Percentiles rank a stretch among this genome's conserved stretches.
phyloP scores from a whole-genome alignment of 768 basidiomycete species.

The Mycena maculata region DNA sequence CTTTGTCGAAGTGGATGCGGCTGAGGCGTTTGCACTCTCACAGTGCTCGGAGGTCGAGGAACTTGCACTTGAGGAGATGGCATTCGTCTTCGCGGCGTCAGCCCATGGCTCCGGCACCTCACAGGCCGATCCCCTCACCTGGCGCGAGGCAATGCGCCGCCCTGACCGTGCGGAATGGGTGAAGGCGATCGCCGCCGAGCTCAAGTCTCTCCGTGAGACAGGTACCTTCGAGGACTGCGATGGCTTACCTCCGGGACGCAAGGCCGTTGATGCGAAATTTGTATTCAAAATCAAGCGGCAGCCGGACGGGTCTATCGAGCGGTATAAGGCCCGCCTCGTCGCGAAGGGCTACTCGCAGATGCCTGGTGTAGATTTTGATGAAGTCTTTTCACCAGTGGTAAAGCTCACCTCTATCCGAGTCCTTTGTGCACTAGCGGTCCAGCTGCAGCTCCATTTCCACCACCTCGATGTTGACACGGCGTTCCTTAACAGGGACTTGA shows the following conservation, averaged over 20 bases:
- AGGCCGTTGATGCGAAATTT: slow-evolving; percentile 48
- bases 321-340: slow-evolving; percentile 35
- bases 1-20: slow-evolving; percentile 12
- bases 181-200: slow-evolving; percentile 38
- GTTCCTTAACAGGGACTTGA: slow-evolving; percentile 41
- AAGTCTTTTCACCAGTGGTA: slow-evolving; percentile 41
- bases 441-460: slow-evolving; percentile 33
- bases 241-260: slow-evolving; percentile 38
- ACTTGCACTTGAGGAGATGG: background rate
- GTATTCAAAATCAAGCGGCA: slow-evolving; percentile 53
- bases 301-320: slow-evolving; percentile 41
- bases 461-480: slow-evolving; percentile 39
- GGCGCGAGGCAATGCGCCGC: slow-evolving; percentile 34
- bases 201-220: slow-evolving; percentile 25
- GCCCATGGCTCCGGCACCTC: background rate
- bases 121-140: slow-evolving; percentile 31
- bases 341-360: slow-evolving; percentile 53
- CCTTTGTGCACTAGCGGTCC: slow-evolving; percentile 38
- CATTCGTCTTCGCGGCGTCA: slow-evolving; percentile 17
- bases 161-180: slow-evolving; percentile 37
- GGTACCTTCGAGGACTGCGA: slow-evolving; percentile 44
- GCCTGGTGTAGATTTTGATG: slow-evolving; percentile 47
- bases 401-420: slow-evolving; percentile 34
- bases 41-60: slow-evolving; percentile 11
- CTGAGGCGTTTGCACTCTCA: slow-evolving; percentile 6